Conservation (phyloP, 2,329 filamentous ascomycete genomes). For the Aspergillus sp. region DNA sequence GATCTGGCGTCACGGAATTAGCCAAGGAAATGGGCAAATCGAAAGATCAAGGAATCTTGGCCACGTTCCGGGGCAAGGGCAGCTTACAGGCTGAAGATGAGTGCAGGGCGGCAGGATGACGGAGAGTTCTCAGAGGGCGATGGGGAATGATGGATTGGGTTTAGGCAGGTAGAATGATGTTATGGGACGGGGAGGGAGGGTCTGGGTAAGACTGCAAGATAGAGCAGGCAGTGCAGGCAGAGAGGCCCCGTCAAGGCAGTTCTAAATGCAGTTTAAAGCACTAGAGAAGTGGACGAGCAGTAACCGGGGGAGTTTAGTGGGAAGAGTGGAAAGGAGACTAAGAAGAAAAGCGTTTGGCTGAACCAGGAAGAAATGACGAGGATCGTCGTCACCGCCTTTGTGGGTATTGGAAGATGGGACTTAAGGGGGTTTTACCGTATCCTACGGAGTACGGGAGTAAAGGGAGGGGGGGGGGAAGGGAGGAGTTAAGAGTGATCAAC, state of each 20-base stretch:
- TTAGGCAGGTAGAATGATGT: slow-evolving; percentile 10
- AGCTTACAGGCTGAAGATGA: slow-evolving; percentile 32
- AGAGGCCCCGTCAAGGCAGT: background rate
- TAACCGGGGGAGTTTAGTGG: slow-evolving; percentile 7
- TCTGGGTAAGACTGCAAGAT: background rate
- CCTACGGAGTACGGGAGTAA: too few species aligned
- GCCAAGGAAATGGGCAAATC: slow-evolving; percentile 11
- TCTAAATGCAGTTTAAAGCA: slow-evolving; percentile 1
- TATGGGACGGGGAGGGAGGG: slow-evolving; percentile 1
- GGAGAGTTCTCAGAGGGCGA: slow-evolving; percentile 4
- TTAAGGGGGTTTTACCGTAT: background rate
- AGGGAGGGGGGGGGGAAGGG: background rate
- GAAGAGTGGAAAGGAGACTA: slow-evolving; percentile 9
- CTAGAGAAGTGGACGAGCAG: slow-evolving; percentile 6
- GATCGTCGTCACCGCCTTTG: slow-evolving; percentile 26
- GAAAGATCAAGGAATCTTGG: slow-evolving; percentile 17
- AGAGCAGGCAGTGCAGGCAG: slow-evolving; percentile 1
- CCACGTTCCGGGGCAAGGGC: slow-evolving; percentile 28
- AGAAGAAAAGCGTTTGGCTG: slow-evolving; percentile 7
- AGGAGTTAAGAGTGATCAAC: background rate
- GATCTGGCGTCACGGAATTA: slow-evolving; percentile 28
- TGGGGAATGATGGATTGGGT: slow-evolving; percentile 13
- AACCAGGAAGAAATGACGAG: slow-evolving; percentile 16
- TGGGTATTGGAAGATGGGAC: background rate
- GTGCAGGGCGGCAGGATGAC: slow-evolving; percentile 8